Base-by-base conservation (phyloP, 1,284 basidiomycete genomes). In the Trichosporon coremiiforme region DNA sequence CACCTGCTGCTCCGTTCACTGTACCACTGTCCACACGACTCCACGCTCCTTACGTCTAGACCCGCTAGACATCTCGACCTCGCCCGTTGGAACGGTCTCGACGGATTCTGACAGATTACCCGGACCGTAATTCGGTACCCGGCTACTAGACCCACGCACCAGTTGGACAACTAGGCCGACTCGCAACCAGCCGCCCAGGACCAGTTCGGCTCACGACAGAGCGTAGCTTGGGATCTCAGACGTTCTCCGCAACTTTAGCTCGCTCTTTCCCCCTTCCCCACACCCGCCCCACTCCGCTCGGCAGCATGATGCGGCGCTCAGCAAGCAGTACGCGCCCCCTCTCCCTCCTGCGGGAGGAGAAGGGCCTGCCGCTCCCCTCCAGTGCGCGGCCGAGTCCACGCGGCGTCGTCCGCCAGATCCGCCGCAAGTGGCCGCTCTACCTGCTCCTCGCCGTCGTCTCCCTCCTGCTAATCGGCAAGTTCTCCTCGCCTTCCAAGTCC, bases 281-380 rank as follows among this genome's bases (percentile, higher is more conserved):
- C n/a, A 20, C 20, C 2, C n/a, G n/a, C 47, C 55, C 29, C 55
- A 4, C 55, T 13, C 55, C 4, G 25, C 53, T 1, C 25, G 57
- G 4, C 57, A 62, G 2, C 13, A 62, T 62, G 57, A 33, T 62
- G 29, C 57, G 57, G 6, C 57, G 57, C 57, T 62, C 57, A 1
- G 31, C 57, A 4, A 33, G 29, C 17, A 35, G 31, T 31, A 62
- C 57, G 31, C 57, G 57, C 33, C 57, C 57, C 15, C 57, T 62
- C 29, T 62, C 55, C 13, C 12, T n/a, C 31, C 31, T 62, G 8
- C 7, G 17, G 6, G 31, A 33, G 15, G 57, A 62, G 29, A 62
- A 62, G 57, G 57, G 57, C 29, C 57, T 62, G 2, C 57, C 57
- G 15, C 5, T 62, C 8, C 57, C 57, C 1, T 62, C 57, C 13